Evolutionary conservation across 768 basidiomycete genomes (phyloP), one percentile per base, ranked within the genome.

Genomic region (Chiua virens): DNA sequence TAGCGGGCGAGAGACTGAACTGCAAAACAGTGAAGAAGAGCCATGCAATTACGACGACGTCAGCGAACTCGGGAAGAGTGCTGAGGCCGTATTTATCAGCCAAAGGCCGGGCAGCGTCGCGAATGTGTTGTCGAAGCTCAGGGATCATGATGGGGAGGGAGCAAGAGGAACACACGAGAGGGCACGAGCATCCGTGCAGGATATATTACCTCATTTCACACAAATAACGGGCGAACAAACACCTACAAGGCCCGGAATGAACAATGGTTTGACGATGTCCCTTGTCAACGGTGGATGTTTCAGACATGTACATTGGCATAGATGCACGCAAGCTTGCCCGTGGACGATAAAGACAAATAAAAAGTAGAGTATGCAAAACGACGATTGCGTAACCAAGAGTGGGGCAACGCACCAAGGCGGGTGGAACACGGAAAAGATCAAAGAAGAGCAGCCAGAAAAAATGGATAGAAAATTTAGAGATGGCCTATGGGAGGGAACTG

Each of bases 1-100:
- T 54, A 34, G 73, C 57, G 1, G 88, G 87, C 5, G 85, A 81
- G 27, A 85, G 42, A 35, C 79, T 73, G 49, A 78, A 69, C 56
- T 90, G 85, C 38, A 87, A 63, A 44, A 73, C 59, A 20, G 79
- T 75, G 64, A 89, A 91, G 47, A 75, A 73, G 23, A 78, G 54
- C 60, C 83, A 80, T 2, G 86, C 73, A 56, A 73, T 68, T 40
- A 80, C 64, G 44, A 89, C 72, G 3, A 78, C 75, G 30, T 79
- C 73, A 17, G 87, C 74, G 59, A 84, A 75, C 3, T 76, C 73
- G 0, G 79, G 75, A 42, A 90, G 76, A 47, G 79, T 75, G 15
- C 74, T 72, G 38, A 89, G 74, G 41, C 79, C 77, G 42, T 83
- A 69, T 27, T 61, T 61, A 14, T 57, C 28, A 3, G 66, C 66